Conservation (phyloP, 768 basidiomycete genomes). For the Rhodotorula graminis region DNA sequence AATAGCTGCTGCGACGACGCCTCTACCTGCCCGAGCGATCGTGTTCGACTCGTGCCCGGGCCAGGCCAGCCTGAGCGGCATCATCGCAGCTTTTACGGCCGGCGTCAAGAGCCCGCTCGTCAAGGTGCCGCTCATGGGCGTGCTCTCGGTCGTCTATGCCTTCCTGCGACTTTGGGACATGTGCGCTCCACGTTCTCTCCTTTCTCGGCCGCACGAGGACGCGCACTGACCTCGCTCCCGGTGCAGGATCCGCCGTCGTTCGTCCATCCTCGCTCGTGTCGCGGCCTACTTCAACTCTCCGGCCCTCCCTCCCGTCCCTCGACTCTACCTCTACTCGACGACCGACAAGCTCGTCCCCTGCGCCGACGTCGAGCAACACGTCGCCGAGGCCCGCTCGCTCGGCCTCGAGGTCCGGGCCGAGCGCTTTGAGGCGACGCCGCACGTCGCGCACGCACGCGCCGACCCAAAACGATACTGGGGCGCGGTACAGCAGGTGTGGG, state of each 20-base stretch:
- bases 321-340: constrained; percentile 41
- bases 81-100: constrained; percentile 33
- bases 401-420: constrained; percentile 16
- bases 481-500: constrained; percentile 33
- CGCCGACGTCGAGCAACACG: constrained; percentile 38
- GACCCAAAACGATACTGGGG: constrained; percentile 39
- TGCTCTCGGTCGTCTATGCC: constrained; percentile 3
- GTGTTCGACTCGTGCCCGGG: constrained; percentile 42
- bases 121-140: background rate
- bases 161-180: background rate
- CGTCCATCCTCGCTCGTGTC: constrained; percentile 16
- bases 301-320: constrained; percentile 21
- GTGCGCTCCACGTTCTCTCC: background rate
- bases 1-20: background rate
- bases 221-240: background rate
- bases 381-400: constrained; percentile 1
- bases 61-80: constrained; percentile 6
- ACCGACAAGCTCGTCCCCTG: constrained; percentile 35
- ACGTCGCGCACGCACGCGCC: constrained; percentile 37
- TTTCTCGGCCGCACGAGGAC: background rate
- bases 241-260: constrained; percentile 16
- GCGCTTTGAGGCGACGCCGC: constrained; percentile 28
- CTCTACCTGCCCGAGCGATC: constrained; percentile 1
- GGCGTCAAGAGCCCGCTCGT: constrained; percentile 17
- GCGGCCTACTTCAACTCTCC: constrained; percentile 23